phyloP scores from a whole-genome alignment of 768 basidiomycete genomes.

The Rossbeevera mucosa region DNA sequence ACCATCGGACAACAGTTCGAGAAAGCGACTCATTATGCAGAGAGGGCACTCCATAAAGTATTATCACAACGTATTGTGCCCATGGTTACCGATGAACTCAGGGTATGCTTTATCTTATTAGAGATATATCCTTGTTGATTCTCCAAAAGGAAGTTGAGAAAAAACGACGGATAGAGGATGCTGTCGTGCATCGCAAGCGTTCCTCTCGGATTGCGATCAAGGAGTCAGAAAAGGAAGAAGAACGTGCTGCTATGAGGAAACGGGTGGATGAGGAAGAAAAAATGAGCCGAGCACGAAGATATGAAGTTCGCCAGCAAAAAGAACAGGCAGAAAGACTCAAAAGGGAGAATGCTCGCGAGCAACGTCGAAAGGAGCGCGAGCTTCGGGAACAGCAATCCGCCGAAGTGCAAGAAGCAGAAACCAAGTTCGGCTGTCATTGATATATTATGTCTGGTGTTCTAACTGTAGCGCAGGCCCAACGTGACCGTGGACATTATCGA shows the following conservation, averaged over 20 bases:
- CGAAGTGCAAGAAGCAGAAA: slow-evolving; percentile 8
- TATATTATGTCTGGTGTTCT: slow-evolving; percentile 10
- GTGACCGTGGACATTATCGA: background rate
- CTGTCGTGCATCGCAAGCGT: slow-evolving; percentile 80
- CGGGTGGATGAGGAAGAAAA: slow-evolving; percentile 67
- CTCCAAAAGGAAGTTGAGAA: slow-evolving; percentile 53
- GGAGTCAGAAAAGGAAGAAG: slow-evolving; percentile 76
- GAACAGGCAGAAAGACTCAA: slow-evolving; percentile 52
- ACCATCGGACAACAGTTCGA: slow-evolving; percentile 70
- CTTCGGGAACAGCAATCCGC: slow-evolving; percentile 21
- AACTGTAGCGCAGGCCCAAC: slow-evolving; percentile 13
- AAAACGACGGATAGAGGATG: slow-evolving; percentile 63
- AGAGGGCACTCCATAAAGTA: slow-evolving; percentile 71
- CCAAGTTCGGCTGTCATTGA: slow-evolving; percentile 10
- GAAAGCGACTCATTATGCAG: slow-evolving; percentile 71
- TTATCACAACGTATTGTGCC: slow-evolving; percentile 68
- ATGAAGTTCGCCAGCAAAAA: slow-evolving; percentile 52
- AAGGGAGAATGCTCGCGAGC: slow-evolving; percentile 59
- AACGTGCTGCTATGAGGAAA: slow-evolving; percentile 51
- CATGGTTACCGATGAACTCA: slow-evolving; percentile 59
- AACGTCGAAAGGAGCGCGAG: slow-evolving; percentile 36
- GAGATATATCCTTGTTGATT: slow-evolving; percentile 3
- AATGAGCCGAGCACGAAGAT: slow-evolving; percentile 54
- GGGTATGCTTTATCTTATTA: slow-evolving; percentile 36
- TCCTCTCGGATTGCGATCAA: slow-evolving; percentile 83